Evolutionary conservation across 2,329 filamentous ascomycete species (phyloP), one percentile per base, ranked within the genome.

Genomic region (Xylaria hypoxylon): DNA sequence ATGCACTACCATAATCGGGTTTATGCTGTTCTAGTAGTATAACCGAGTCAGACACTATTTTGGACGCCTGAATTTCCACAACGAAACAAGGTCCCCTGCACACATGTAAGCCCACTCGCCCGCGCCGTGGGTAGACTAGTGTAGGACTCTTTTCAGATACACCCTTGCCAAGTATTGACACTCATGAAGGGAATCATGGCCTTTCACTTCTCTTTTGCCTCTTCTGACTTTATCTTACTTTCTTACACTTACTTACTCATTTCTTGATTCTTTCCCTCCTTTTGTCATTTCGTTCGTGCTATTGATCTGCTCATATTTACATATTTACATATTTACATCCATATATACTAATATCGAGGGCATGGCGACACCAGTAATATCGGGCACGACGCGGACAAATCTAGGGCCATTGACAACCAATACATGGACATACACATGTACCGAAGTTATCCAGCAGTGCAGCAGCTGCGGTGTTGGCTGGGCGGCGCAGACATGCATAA

Each of bases 341-440:
- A 6, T 1, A 28, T 17, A 31, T 17, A 13, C 13, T 33, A 15
- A 56, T 33, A 26, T 40, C 31, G 17, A 31, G 31, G 24, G 13
- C 2, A 68, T 68, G 59, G 59, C 63, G 22, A 58, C 57, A 2
- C 51, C 52, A 17, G 33, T 48, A 15, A 62, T 65, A 58, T 48
- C 38, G 2, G 59, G 52, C 47, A 52, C 35, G 13, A 61, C 17
- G 15, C 78, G 78, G 10, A 79, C 78, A 3, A 79, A 59, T 10
- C 79, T 68, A 3, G 79, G 79, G 5, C 80, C 80, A 15, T 78
- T 65, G 5, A 74, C 73, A 42, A 73, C 78, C 5, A 79, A 56
- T 15, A 75, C 76, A 2, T 70, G 59, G 56, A 62, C 67, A 31
- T 69, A 60, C 47, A 33, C 61, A 26, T 71, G 69, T 31, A 71